Evolutionary conservation across 2,329 filamentous ascomycete species (phyloP).

Genomic region (Nannizzia gypsea): DNA sequence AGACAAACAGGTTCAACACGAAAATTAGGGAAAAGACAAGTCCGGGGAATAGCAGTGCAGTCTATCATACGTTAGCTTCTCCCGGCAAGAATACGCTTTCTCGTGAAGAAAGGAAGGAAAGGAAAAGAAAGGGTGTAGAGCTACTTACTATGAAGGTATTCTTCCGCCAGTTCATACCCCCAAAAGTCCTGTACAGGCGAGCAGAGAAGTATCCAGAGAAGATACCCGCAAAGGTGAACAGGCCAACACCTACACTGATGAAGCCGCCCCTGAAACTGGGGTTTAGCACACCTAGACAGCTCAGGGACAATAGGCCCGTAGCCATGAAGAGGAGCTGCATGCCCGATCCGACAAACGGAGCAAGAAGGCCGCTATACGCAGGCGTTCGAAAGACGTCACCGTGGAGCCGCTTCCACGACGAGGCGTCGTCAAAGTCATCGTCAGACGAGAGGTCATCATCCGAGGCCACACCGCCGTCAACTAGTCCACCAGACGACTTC

Average conservation of each 20-base stretch:
- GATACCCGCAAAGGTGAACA: constrained; percentile 71
- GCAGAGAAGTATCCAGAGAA: constrained; percentile 84
- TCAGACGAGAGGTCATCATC: constrained; percentile 49
- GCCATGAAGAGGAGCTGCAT: constrained; percentile 80
- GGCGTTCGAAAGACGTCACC: constrained; percentile 78
- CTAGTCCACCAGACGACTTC: constrained; percentile 43
- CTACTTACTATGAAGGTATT: constrained; percentile 57
- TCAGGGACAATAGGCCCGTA: constrained; percentile 57
- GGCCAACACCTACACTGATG: constrained; percentile 66
- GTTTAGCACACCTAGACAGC: constrained; percentile 66
- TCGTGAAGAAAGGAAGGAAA: constrained; percentile 13
- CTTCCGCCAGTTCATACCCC: constrained; percentile 59
- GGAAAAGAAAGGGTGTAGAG: too few relatives aligned
- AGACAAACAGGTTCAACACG: constrained; percentile 76
- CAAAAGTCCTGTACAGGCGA: constrained; percentile 71
- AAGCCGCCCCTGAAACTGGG: constrained; percentile 85
- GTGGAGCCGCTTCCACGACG: constrained; percentile 79
- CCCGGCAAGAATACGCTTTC: background rate
- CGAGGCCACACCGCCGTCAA: constrained; percentile 42
- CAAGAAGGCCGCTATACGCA: constrained; percentile 56
- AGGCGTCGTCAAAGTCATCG: constrained; percentile 68
- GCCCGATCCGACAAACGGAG: constrained; percentile 71
- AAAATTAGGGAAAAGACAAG: constrained; percentile 64
- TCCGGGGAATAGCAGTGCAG: constrained; percentile 66
- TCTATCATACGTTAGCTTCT: too few relatives aligned